These are phyloP conservation scores for Exophiala spinifera DNA, from an alignment of 2,329 filamentous ascomycete genomes.

Conservation along the genomic window DNA sequence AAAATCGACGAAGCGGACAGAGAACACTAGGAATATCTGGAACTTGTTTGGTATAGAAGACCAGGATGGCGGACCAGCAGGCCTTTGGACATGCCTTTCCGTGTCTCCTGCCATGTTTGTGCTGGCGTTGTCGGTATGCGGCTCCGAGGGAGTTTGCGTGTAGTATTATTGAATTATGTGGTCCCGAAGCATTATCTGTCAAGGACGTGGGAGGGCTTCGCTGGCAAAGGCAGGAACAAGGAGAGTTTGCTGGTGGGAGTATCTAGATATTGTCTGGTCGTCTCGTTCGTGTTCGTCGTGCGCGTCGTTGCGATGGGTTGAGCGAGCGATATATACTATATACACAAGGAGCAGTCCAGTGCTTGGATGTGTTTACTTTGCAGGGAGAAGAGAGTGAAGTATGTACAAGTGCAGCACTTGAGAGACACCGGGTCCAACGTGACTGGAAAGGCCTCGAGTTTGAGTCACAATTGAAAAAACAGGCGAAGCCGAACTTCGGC, in stretches of 20 bases:
- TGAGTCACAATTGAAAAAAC: not conserved
- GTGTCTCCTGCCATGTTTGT: slow-evolving; percentile 10
- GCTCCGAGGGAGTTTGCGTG: not conserved
- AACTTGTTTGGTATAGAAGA: slow-evolving; percentile 64
- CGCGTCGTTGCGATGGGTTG: not conserved
- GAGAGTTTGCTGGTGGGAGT: too few species aligned
- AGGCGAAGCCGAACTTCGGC: not conserved
- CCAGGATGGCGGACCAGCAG: slow-evolving; percentile 54
- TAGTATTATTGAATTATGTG: not conserved
- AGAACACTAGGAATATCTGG: slow-evolving; percentile 67
- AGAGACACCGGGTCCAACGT: not conserved
- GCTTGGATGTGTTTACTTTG: slow-evolving; percentile 7
- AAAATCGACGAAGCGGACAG: slow-evolving; percentile 75
- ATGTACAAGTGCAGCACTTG: not conserved
- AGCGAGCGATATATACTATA: not conserved
- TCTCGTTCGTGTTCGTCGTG: not conserved
- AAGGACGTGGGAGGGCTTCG: too few species aligned
- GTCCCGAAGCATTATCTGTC: too few species aligned
- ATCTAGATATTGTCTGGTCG: not conserved
- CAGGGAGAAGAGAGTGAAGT: not conserved
- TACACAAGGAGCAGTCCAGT: slow-evolving; percentile 16
- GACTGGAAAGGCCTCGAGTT: not conserved
- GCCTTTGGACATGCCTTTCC: slow-evolving; percentile 9
- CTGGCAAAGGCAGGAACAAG: too few species aligned
- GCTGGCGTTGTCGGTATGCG: not conserved